A percentile compares a stretch with the other conserved stretches of the same genome.
Conservation (phyloP, 1,139 yeast genomes). For the Petasospora fabianii region DNA sequence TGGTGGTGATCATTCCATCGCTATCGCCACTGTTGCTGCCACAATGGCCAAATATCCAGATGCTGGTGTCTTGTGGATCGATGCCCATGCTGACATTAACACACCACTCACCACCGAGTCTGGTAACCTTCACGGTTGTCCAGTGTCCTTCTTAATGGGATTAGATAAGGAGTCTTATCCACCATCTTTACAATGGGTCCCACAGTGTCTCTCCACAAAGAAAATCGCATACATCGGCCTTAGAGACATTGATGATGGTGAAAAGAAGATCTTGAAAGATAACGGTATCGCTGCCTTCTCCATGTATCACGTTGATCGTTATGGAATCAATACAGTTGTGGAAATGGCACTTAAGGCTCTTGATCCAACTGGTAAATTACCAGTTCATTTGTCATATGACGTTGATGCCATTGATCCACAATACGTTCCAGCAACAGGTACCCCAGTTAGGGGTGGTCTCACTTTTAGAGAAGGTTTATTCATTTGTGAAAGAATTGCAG, state of each 20-base stretch:
- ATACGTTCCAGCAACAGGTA: slow-evolving; percentile 95
- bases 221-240: slow-evolving; percentile 91
- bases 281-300: slow-evolving; percentile 80
- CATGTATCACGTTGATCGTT: slow-evolving; percentile 94
- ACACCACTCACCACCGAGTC: slow-evolving; percentile 82
- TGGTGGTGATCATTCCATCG: slow-evolving; percentile 97
- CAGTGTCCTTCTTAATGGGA: slow-evolving; percentile 87
- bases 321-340: slow-evolving; percentile 86
- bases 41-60: slow-evolving; percentile 77
- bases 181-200: slow-evolving; percentile 77
- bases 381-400: slow-evolving; percentile 89
- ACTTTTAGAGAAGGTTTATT: slow-evolving; percentile 93
- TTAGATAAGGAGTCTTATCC: slow-evolving; percentile 55
- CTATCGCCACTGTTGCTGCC: slow-evolving; percentile 89
- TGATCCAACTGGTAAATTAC: slow-evolving; percentile 69
- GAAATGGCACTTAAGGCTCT: slow-evolving; percentile 85
- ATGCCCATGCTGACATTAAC: slow-evolving; percentile 97
- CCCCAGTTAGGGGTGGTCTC: slow-evolving; percentile 95
- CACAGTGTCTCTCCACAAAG: slow-evolving; percentile 58
- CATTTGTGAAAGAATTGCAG: slow-evolving; percentile 88
- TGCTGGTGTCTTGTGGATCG: slow-evolving; percentile 92
- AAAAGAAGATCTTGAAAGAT: slow-evolving; percentile 68
- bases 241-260: slow-evolving; percentile 89
- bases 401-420: slow-evolving; percentile 96
- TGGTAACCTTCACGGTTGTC: slow-evolving; percentile 96